These are phyloP conservation scores for Lactuca sativa DNA, from an alignment of 129 eudicot genomes.

Conservation along the genomic window DNA sequence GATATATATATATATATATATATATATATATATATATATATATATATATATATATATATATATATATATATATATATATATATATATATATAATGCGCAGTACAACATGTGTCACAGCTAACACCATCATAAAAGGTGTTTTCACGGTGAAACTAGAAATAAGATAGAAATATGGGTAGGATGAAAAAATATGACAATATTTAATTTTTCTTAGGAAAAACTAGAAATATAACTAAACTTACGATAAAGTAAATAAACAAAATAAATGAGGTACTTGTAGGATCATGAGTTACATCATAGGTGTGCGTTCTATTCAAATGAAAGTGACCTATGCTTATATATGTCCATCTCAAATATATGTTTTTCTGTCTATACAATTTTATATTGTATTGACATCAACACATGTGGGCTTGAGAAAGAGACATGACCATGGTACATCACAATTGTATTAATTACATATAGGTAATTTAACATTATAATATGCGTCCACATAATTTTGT, in stretches of 20 bases:
- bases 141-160: no score
- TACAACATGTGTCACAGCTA: no score
- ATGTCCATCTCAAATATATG: conserved; percentile 25
- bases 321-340: conserved; percentile 18
- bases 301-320: conserved; percentile 23
- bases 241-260: neutral
- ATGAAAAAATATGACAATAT: no score
- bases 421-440: conserved; percentile 15
- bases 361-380: conserved; percentile 9
- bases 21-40: no score
- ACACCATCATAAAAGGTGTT: no score
- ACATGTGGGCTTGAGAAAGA: neutral
- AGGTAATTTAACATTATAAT: neutral
- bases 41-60: no score
- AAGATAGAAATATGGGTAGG: no score
- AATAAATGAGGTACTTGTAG: conserved; percentile 1
- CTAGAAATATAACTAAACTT: neutral
- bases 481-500: neutral
- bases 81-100: no score
- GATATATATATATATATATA: no score
- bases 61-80: no score
- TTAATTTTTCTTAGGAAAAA: no score
- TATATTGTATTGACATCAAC: conserved; percentile 1
- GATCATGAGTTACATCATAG: conserved; percentile 26
- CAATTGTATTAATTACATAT: neutral